phyloP scores from a whole-genome alignment of 2,329 filamentous ascomycete species.

The Harringtonia aguacate region DNA sequence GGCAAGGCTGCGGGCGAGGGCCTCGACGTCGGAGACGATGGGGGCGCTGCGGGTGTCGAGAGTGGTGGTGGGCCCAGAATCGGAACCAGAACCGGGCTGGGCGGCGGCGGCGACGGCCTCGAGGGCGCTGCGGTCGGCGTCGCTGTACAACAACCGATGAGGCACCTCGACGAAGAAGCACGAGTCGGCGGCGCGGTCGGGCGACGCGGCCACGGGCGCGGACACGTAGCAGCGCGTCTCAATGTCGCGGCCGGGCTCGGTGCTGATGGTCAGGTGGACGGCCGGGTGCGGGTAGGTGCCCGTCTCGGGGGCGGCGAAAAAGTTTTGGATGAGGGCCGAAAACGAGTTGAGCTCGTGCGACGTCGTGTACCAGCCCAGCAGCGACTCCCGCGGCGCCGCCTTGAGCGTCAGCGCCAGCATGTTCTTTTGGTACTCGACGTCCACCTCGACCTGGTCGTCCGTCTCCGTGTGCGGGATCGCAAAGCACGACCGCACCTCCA shows the following conservation, averaged over 20 bases:
- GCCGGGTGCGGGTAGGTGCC: constrained; percentile 97
- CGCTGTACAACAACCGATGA: constrained; percentile 80
- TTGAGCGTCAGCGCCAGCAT: constrained; percentile 94
- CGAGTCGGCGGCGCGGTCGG: constrained; percentile 89
- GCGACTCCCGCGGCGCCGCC: constrained; percentile 83
- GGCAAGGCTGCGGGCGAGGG: constrained; percentile 74
- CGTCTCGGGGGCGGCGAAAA: constrained; percentile 93
- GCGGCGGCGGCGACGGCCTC: constrained; percentile 57
- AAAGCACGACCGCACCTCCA: constrained; percentile 92
- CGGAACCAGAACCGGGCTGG: no score
- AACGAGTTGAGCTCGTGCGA: constrained; percentile 96
- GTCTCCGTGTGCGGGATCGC: constrained; percentile 98
- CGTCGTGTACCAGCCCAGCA: constrained; percentile 98
- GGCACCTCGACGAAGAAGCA: constrained; percentile 97
- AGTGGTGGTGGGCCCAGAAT: no score
- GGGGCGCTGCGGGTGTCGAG: constrained; percentile 61
- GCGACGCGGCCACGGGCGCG: constrained; percentile 86
- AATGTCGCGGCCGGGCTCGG: constrained; percentile 77
- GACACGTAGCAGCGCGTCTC: constrained; percentile 91
- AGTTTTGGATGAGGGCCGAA: constrained; percentile 97
- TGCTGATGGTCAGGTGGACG: constrained; percentile 90
- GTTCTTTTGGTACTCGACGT: constrained; percentile 99
- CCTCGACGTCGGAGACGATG: constrained; percentile 81
- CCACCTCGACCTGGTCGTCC: constrained; percentile 96
- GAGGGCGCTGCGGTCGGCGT: constrained; percentile 50